Evolutionary conservation across 2,329 filamentous ascomycete species (phyloP).

Genomic region (Xylaria sp.): DNA sequence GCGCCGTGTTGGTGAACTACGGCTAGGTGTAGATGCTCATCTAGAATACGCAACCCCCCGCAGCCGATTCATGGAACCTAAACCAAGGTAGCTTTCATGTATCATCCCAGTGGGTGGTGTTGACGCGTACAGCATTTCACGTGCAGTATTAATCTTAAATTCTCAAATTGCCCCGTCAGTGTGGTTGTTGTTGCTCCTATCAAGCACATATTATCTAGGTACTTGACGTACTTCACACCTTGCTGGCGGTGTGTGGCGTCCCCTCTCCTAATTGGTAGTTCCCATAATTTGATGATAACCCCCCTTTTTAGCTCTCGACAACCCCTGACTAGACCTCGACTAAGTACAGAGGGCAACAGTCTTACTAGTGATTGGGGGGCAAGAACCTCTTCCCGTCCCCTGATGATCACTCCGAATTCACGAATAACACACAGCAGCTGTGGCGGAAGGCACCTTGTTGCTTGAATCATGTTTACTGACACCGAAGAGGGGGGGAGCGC

Average conservation of each 20-base stretch:
- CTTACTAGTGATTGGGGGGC: neutral
- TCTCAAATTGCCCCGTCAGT: conserved; percentile 17
- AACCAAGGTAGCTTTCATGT: conserved; percentile 6
- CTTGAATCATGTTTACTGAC: conserved; percentile 6
- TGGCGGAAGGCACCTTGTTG: neutral
- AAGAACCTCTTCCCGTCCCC: neutral
- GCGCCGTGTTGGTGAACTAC: conserved; percentile 2
- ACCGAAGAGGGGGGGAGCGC: too few relatives aligned
- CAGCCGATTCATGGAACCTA: conserved; percentile 1
- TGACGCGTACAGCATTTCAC: conserved; percentile 23
- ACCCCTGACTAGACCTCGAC: conserved; percentile 14
- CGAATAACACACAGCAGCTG: neutral
- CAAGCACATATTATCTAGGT: too few relatives aligned
- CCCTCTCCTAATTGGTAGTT: conserved; percentile 21
- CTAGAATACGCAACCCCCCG: neutral
- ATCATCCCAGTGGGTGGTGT: conserved; percentile 12
- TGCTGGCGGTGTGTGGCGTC: conserved; percentile 23
- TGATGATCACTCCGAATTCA: neutral
- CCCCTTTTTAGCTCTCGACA: conserved; percentile 11
- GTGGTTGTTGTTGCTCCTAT: conserved; percentile 10
- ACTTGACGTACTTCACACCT: conserved; percentile 11
- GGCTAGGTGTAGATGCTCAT: conserved; percentile 1
- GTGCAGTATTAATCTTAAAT: conserved; percentile 26
- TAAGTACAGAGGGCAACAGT: conserved; percentile 1
- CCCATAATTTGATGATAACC: conserved; percentile 12